phyloP scores from a whole-genome alignment of 495 filamentous ascomycete genomes.

The Pseudevernia furfuracea region DNA sequence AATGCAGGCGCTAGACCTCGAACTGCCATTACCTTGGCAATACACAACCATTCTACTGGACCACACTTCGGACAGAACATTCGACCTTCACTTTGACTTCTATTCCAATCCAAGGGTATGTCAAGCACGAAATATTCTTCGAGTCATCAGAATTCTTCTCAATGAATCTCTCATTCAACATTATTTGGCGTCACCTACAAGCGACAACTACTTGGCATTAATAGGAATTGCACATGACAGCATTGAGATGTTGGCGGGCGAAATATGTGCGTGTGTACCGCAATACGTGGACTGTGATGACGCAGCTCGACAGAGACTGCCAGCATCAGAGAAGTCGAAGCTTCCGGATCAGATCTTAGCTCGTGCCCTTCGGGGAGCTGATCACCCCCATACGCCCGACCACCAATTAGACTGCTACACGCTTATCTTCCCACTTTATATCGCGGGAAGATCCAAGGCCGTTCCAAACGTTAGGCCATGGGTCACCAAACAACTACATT shows the following conservation, averaged over 20 bases:
- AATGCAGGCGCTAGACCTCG: background rate
- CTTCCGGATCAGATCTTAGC: background rate
- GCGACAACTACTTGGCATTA: background rate
- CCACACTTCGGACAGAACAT: conserved; percentile 12
- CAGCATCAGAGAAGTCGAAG: background rate
- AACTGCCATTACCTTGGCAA: background rate
- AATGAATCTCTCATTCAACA: conserved; percentile 22
- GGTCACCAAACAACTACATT: conserved; percentile 26
- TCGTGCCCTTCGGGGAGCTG: background rate
- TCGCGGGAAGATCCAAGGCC: conserved; percentile 20
- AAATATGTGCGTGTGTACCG: conserved; percentile 30
- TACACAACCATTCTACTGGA: background rate
- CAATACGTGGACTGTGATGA: conserved; percentile 26
- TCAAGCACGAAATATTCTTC: conserved; percentile 28
- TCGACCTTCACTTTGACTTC: conserved; percentile 24
- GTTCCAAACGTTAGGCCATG: conserved; percentile 19
- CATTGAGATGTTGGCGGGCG: conserved; percentile 14
- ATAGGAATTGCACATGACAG: background rate
- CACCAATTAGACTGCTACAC: conserved; percentile 25
- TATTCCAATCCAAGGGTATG: conserved; percentile 26
- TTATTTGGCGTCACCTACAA: background rate
- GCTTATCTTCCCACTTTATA: conserved; percentile 31
- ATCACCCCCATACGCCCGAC: conserved; percentile 17
- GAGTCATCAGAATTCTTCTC: conserved; percentile 30
- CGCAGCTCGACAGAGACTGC: conserved; percentile 13